Conservation (phyloP, 2,329 filamentous ascomycete genomes). For the Penicillium sp. region DNA sequence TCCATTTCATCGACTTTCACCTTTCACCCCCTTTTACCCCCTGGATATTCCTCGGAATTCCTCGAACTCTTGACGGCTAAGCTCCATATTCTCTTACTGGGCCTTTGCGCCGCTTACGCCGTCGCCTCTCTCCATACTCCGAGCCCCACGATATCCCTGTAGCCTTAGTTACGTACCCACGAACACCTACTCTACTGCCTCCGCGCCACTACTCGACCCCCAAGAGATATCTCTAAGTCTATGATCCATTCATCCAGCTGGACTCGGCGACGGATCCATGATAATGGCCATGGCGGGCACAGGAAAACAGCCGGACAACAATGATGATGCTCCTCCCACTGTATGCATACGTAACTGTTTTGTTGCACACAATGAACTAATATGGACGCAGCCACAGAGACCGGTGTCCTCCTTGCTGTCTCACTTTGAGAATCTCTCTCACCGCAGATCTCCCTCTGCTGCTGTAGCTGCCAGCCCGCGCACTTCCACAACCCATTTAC, state of each 20-base stretch:
- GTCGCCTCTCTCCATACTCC: neutral
- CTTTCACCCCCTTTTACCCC: constrained; percentile 11
- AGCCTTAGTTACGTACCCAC: constrained; percentile 8
- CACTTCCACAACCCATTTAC: constrained; percentile 30
- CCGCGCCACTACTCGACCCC: neutral
- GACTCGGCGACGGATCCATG: constrained; percentile 26
- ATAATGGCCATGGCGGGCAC: constrained; percentile 40
- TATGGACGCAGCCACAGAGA: constrained; percentile 32
- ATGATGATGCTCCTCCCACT: constrained; percentile 40
- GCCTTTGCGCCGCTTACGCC: constrained; percentile 15
- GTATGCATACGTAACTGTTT: constrained; percentile 28
- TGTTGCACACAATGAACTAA: constrained; percentile 18
- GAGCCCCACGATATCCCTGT: constrained; percentile 14
- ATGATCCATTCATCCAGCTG: constrained; percentile 30
- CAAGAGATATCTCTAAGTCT: constrained; percentile 21
- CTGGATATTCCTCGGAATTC: neutral
- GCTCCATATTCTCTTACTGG: constrained; percentile 4
- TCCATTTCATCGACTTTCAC: constrained; percentile 18
- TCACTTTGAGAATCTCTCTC: constrained; percentile 50
- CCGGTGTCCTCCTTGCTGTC: constrained; percentile 52
- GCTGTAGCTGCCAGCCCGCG: constrained; percentile 28
- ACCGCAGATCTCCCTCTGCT: constrained; percentile 35
- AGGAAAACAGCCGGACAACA: constrained; percentile 33
- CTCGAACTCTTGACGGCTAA: constrained; percentile 1
- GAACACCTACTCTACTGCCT: constrained; percentile 7